Percentiles rank a stretch among this genome's conserved stretches.
Evolutionary conservation across 2,329 filamentous ascomycete genomes (phyloP).

Genomic region (Pyrenophora seminiperda): DNA sequence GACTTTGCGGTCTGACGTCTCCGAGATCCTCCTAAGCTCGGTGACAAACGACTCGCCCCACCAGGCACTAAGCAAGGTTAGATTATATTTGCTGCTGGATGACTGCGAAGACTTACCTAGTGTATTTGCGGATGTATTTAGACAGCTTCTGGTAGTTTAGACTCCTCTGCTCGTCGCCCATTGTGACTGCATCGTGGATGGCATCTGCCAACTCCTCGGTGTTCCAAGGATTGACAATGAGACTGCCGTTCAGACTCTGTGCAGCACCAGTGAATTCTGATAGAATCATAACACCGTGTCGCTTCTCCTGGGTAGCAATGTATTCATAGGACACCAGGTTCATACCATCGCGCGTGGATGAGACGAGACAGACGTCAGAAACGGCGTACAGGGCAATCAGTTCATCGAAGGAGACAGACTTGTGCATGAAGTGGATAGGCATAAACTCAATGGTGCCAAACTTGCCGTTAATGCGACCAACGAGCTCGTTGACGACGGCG

Average conservation of each 20-base stretch:
- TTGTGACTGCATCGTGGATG: constrained; percentile 95
- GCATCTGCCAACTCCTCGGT: constrained; percentile 92
- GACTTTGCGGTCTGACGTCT: constrained; percentile 57
- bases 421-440: constrained; percentile 98
- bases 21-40: constrained; percentile 70
- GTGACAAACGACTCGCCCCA: constrained; percentile 93
- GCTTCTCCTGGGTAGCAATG: constrained; percentile 88
- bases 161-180: constrained; percentile 85
- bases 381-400: constrained; percentile 91
- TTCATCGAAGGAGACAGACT: constrained; percentile 93
- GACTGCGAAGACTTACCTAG: constrained; percentile 59
- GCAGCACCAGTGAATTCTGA: constrained; percentile 97
- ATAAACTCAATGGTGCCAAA: constrained; percentile 98
- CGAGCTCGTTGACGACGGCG: constrained; percentile 93
- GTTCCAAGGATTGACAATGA: constrained; percentile 99
- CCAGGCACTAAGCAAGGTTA: constrained; percentile 69
- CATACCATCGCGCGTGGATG: constrained; percentile 97
- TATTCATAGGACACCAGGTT: constrained; percentile 98
- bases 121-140: constrained; percentile 97
- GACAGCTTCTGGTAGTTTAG: constrained; percentile 90
- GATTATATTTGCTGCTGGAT: background rate
- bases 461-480: constrained; percentile 94
- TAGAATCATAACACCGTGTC: constrained; percentile 91
- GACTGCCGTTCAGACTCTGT: constrained; percentile 87
- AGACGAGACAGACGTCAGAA: constrained; percentile 89